Base-by-base conservation (phyloP, 352 stramenopile species). In the Phytophthora quininea region DNA sequence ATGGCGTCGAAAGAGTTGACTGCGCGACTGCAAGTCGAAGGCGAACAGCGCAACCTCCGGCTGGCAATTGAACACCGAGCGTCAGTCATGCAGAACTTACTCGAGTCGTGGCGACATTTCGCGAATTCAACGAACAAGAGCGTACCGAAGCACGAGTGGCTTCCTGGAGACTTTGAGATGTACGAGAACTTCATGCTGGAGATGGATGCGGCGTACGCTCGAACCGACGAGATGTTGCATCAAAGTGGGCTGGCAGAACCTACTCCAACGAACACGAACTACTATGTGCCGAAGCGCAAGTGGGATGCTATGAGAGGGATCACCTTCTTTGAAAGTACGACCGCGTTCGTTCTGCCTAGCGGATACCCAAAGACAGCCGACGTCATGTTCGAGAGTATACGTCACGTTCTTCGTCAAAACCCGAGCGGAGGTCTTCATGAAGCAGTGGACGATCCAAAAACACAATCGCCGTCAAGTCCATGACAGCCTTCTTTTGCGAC, bases 401-500 rank as follows among this genome's bases (percentile, higher is more conserved):
- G 63, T 31, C 49, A 57, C 19, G 42, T 60, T 12, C 49, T 61
- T n/a, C 42, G 37, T 19, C n/a, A 54, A 35, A n/a, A 59, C 53
- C 32, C 31, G 15, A 12, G 35, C 12, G 37, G 54, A 51, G 33
- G 2, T n/a, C 35, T 70, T 15, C 33, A 42, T 42, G 42, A 70
- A 30, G 40, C 11, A 1, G 27, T 12, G 11, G 35, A 46, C 15
- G 24, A 62, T 12, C 5, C 27, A 12, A 15, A 0, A 56, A 62
- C 35, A 71, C 63, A 4, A 58, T 66, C 5, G 63, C 50, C 11
- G 58, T 71, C 29, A 71, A 71, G 50, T 66, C 66, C 54, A 50
- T 42, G 2, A 65, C 55, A 0, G 24, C 53, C 30, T 33, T 35
- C 40, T 55, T 64, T 15, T 66, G 45, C 5, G 50, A 65, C 15